phyloP scores from a whole-genome alignment of 306 rosid species.

The Luffa acutangula region DNA sequence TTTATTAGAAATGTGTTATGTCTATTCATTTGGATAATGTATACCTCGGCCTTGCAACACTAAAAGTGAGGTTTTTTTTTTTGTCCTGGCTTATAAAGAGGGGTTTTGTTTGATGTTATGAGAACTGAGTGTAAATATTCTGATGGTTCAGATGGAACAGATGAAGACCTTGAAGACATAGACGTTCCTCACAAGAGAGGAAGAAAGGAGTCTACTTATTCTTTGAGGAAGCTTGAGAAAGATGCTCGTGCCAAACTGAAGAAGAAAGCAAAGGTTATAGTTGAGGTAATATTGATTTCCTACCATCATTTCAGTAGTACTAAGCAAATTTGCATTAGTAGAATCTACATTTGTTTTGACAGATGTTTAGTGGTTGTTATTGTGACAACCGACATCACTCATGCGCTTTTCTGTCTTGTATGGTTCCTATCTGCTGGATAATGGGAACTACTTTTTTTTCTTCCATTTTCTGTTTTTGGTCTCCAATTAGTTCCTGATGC shows the following conservation, averaged over 20 bases:
- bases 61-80: background rate
- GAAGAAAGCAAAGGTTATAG: slow-evolving; percentile 48
- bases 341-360: background rate
- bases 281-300: slow-evolving; percentile 59
- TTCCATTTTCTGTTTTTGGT: background rate
- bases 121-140: slow-evolving; percentile 11
- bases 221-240: slow-evolving; percentile 39
- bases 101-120: background rate
- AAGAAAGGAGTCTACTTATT: slow-evolving; percentile 21
- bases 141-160: slow-evolving; percentile 37
- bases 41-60: background rate
- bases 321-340: background rate
- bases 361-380: background rate
- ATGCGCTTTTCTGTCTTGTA: background rate
- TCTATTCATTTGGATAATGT: background rate
- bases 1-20: background rate
- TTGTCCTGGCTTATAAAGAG: background rate
- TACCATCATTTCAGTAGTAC: background rate
- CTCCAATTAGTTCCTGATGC: background rate
- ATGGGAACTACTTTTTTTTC: background rate
- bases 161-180: slow-evolving; percentile 46
- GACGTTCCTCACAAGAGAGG: slow-evolving; percentile 27
- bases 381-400: background rate
- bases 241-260: slow-evolving; percentile 46
- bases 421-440: background rate